These are phyloP conservation scores for Labyrinthula sp. DNA, from an alignment of 352 stramenopile species.

Conservation along the genomic window DNA sequence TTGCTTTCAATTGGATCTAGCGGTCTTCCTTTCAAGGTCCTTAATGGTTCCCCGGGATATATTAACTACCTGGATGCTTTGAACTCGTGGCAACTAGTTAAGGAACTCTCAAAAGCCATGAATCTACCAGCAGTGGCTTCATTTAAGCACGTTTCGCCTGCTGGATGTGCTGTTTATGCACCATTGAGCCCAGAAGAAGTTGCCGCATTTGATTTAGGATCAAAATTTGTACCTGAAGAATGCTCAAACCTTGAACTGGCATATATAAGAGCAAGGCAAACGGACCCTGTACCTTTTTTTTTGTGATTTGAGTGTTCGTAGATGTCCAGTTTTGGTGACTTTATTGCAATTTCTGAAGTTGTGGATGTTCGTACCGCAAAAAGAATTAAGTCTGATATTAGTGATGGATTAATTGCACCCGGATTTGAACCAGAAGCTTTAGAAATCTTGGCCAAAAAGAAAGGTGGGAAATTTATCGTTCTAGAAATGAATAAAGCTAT, in stretches of 20 bases:
- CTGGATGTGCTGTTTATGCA: conserved; percentile 78
- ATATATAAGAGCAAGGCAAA: conserved; percentile 92
- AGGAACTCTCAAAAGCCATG: conserved; percentile 77
- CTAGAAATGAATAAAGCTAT: conserved; percentile 78
- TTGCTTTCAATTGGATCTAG: conserved; percentile 43
- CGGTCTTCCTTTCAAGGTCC: conserved; percentile 46
- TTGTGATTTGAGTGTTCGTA: no score
- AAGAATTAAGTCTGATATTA: conserved; percentile 95
- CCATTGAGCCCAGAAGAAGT: conserved; percentile 74
- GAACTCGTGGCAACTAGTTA: conserved; percentile 96
- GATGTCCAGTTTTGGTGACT: conserved; percentile 97
- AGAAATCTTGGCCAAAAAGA: conserved; percentile 92
- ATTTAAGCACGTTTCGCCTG: conserved; percentile 97
- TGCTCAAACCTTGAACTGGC: conserved; percentile 65
- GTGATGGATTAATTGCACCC: conserved; percentile 93
- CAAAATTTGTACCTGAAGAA: no score
- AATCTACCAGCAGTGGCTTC: conserved; percentile 71
- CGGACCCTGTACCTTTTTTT: no score
- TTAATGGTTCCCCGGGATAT: conserved; percentile 80
- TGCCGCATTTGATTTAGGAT: conserved; percentile 57
- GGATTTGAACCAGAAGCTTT: conserved; percentile 88
- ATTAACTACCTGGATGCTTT: conserved; percentile 96
- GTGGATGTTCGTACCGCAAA: conserved; percentile 92
- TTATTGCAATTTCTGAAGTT: conserved; percentile 86
- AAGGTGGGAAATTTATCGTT: conserved; percentile 96